These are phyloP conservation scores for Liquidambar formosana DNA, from an alignment of 164 flowering plant species.

Conservation along the genomic window DNA sequence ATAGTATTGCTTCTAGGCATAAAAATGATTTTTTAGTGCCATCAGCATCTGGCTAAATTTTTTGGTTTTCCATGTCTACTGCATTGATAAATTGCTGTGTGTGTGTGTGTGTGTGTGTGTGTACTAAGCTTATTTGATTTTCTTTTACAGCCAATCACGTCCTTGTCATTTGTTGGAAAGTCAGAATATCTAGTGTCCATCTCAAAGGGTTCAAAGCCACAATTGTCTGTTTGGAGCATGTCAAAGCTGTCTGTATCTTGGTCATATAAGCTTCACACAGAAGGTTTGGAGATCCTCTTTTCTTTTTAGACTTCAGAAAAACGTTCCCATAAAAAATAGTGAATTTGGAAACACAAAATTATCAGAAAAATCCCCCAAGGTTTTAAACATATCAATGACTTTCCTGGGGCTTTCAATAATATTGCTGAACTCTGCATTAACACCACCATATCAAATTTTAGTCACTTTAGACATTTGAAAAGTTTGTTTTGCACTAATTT, in stretches of 20 bases:
- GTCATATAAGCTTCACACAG: slow-evolving; percentile 74
- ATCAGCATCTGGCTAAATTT: too few species aligned
- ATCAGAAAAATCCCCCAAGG: background rate
- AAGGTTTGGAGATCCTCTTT: slow-evolving; percentile 52
- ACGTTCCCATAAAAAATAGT: background rate
- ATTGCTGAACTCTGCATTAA: background rate
- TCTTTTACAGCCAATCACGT: slow-evolving; percentile 55
- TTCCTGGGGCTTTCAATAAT: background rate
- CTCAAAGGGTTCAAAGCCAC: slow-evolving; percentile 63
- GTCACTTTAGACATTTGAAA: background rate
- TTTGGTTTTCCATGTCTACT: too few species aligned
- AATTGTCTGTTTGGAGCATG: slow-evolving; percentile 80
- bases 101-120: too few species aligned
- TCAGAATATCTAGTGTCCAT: slow-evolving; percentile 73
- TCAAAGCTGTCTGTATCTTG: slow-evolving; percentile 68
- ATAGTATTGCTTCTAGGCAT: too few species aligned
- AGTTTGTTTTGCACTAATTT: background rate
- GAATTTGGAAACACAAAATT: background rate
- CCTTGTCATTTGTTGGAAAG: slow-evolving; percentile 69
- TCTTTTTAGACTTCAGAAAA: background rate
- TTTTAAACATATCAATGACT: background rate
- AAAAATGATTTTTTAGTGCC: too few species aligned
- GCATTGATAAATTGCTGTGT: background rate
- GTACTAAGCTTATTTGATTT: background rate
- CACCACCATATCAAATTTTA: background rate